A percentile compares a stretch with the other conserved stretches of the same genome.
phyloP scores from a whole-genome alignment of 2,329 filamentous ascomycete genomes.

The Kalmusia sp. region DNA sequence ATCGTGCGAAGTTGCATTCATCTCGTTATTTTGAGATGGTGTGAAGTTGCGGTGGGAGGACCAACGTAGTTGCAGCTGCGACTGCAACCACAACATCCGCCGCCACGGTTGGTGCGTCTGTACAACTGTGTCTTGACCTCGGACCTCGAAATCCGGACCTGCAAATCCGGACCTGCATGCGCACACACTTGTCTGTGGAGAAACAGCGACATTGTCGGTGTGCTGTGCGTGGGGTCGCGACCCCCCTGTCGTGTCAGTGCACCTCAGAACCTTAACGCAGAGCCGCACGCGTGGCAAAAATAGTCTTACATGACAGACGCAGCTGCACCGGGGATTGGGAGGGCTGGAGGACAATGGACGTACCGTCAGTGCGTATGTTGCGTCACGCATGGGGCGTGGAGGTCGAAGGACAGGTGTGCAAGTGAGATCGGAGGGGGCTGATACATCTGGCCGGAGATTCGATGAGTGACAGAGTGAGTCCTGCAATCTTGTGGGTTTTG shows the following conservation, averaged over 20 bases:
- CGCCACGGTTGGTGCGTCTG: not conserved
- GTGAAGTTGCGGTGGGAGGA: not conserved
- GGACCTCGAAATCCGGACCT: not conserved
- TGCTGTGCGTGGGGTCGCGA: not conserved
- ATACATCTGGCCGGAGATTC: slow-evolving; percentile 7
- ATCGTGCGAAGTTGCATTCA: not conserved
- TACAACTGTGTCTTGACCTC: not conserved
- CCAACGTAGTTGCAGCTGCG: too few species aligned
- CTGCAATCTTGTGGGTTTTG: slow-evolving; percentile 1
- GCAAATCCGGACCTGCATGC: not conserved
- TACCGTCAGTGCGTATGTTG: not conserved
- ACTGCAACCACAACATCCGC: not conserved
- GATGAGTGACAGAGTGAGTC: not conserved
- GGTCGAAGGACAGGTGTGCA: not conserved
- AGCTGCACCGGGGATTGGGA: not conserved
- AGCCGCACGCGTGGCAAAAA: slow-evolving; percentile 13
- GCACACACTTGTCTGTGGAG: slow-evolving; percentile 1
- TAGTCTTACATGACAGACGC: not conserved
- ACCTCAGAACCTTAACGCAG: slow-evolving; percentile 13
- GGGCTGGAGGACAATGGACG: not conserved
- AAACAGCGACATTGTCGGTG: not conserved
- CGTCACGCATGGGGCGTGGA: slow-evolving; percentile 5
- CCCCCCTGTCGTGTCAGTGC: not conserved
- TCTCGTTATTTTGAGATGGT: not conserved
- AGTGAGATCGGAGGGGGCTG: not conserved